Conservation (phyloP, 768 basidiomycete species). For the Galerina marginata region DNA sequence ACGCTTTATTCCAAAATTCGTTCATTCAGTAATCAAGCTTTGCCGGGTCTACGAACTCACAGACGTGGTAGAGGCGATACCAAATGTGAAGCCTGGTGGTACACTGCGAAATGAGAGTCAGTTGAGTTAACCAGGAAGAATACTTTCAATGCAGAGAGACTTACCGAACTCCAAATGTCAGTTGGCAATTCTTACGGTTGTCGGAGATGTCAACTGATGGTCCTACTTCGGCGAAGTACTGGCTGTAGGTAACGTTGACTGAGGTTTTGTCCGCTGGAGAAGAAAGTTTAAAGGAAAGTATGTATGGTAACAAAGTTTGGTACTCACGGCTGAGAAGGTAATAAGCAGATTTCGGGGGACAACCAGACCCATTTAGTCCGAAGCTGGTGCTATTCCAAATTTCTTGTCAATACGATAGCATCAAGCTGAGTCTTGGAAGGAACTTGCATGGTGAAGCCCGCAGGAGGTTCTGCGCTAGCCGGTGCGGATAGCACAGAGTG, state of each 20-base stretch:
- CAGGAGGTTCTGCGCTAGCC: too few relatives aligned
- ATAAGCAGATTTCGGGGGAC: slow-evolving; percentile 22
- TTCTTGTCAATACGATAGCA: not conserved
- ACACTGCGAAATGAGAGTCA: slow-evolving; percentile 13
- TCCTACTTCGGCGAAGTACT: slow-evolving; percentile 26
- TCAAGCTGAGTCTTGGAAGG: too few relatives aligned
- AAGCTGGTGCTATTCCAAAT: slow-evolving; percentile 20
- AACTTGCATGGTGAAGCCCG: too few relatives aligned
- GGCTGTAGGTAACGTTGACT: slow-evolving; percentile 27
- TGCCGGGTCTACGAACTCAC: slow-evolving; percentile 8
- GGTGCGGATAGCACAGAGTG: too few relatives aligned
- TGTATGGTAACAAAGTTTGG: too few relatives aligned
- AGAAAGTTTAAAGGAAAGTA: too few relatives aligned
- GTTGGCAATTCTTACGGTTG: slow-evolving; percentile 30
- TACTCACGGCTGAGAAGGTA: slow-evolving; percentile 17
- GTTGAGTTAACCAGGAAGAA: not conserved
- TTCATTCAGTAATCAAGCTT: not conserved
- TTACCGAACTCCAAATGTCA: slow-evolving; percentile 26
- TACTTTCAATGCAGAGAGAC: not conserved
- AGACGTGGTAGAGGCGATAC: slow-evolving; percentile 24
- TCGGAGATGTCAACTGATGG: slow-evolving; percentile 23
- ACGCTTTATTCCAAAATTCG: slow-evolving; percentile 1
- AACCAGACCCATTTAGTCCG: slow-evolving; percentile 24
- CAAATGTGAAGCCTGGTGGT: slow-evolving; percentile 27
- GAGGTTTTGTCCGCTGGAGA: slow-evolving; percentile 22